A percentile compares a stretch with the other conserved stretches of the same genome.
Conservation (phyloP, 2,329 filamentous ascomycete species). For the Dactylonectria macrodidyma region DNA sequence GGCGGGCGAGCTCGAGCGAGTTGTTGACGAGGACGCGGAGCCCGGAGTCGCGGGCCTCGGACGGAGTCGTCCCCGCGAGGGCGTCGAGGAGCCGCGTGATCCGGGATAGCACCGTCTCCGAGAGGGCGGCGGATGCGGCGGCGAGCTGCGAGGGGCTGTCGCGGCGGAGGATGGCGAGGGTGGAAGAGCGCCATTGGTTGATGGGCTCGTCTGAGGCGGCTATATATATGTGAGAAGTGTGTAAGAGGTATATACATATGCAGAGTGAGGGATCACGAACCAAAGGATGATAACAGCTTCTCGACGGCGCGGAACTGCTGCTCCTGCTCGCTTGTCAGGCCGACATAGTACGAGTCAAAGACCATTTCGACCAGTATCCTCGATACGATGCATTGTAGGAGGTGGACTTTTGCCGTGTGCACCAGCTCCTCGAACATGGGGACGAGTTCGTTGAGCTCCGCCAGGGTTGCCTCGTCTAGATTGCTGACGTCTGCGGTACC, state of each 20-base stretch:
- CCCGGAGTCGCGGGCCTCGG: slow-evolving; percentile 64
- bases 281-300: slow-evolving; percentile 46
- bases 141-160: slow-evolving; percentile 64
- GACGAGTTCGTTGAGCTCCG: slow-evolving; percentile 64
- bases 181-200: slow-evolving; percentile 78
- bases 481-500: slow-evolving; percentile 59
- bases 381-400: slow-evolving; percentile 75
- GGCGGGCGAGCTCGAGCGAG: slow-evolving; percentile 69
- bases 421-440: slow-evolving; percentile 72
- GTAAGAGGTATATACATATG: neutral
- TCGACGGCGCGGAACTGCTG: slow-evolving; percentile 66
- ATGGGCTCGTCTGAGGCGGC: slow-evolving; percentile 66
- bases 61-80: slow-evolving; percentile 60
- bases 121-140: slow-evolving; percentile 59
- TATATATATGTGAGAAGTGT: slow-evolving; percentile 27
- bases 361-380: slow-evolving; percentile 72
- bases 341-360: slow-evolving; percentile 76
- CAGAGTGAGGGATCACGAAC: slow-evolving; percentile 34
- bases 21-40: slow-evolving; percentile 67
- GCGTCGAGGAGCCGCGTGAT: slow-evolving; percentile 66
- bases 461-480: slow-evolving; percentile 57
- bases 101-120: slow-evolving; percentile 60
- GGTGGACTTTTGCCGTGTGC: slow-evolving; percentile 69
- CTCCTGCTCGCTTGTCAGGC: slow-evolving; percentile 69
- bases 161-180: slow-evolving; percentile 71